A percentile compares a stretch with the other conserved stretches of the same genome.
Evolutionary conservation across 495 filamentous ascomycete species (phyloP).

Genomic region (Emericellopsis terricola): DNA sequence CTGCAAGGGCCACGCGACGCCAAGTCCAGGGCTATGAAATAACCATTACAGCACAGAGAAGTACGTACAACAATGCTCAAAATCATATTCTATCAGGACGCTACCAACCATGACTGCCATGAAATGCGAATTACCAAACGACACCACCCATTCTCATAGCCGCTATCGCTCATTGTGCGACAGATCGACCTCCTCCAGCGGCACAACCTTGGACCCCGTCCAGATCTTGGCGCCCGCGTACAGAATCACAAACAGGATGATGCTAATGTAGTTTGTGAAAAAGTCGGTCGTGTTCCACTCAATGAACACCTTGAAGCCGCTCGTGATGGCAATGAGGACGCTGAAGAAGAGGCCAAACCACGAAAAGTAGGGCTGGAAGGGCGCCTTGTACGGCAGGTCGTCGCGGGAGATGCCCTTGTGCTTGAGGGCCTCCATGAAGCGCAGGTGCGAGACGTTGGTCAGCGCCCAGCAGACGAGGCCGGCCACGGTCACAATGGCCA

Average conservation of each 20-base stretch:
- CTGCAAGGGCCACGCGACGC: too few relatives aligned
- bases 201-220: slow-evolving; percentile 10
- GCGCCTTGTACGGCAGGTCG: slow-evolving; percentile 36
- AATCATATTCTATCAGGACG: not conserved
- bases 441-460: slow-evolving; percentile 39
- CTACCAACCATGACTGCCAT: too few relatives aligned
- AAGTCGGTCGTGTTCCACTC: slow-evolving; percentile 38
- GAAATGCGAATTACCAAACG: not conserved
- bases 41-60: not conserved
- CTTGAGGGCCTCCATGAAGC: slow-evolving; percentile 40
- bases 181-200: slow-evolving; percentile 12
- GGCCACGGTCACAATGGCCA: slow-evolving; percentile 46
- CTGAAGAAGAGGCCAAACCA: slow-evolving; percentile 46
- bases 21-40: too few relatives aligned
- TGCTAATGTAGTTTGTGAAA: slow-evolving; percentile 42
- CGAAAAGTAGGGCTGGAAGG: slow-evolving; percentile 38
- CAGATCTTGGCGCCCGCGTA: slow-evolving; percentile 39
- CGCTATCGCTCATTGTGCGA: slow-evolving; percentile 5
- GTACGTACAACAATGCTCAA: not conserved
- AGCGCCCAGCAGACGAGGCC: slow-evolving; percentile 51
- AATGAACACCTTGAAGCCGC: slow-evolving; percentile 54
- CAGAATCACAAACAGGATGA: slow-evolving; percentile 41
- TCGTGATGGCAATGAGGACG: slow-evolving; percentile 44
- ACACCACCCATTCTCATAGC: not conserved
- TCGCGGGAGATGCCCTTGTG: slow-evolving; percentile 34